Base-by-base conservation (phyloP, 108 stramenopile species). In the Aureococcus anophagefferens region DNA sequence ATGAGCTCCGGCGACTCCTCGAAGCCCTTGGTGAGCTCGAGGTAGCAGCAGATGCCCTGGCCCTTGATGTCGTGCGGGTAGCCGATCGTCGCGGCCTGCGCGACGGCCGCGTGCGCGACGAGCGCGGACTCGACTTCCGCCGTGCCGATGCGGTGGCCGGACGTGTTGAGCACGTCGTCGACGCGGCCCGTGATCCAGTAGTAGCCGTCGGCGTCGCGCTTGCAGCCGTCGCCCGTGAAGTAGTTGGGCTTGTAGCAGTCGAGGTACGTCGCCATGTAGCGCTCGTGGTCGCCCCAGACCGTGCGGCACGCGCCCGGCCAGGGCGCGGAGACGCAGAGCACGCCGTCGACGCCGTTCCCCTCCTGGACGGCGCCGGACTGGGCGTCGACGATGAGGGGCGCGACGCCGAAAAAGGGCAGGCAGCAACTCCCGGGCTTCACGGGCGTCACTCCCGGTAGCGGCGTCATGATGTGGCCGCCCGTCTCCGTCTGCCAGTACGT, bases 401-500 rank as follows among this genome's bases (percentile, higher is more conserved):
- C 93, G 44, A 98, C 91, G 18, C 97, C 97, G 73, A 93, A 97
- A 72, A 89, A 92, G 15, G 96, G 96, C 15, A 93, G 78, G 29
- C 91, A 90, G 69, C 95, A 96, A 30, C 86, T 88, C 35, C 97
- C 97, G 14, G 97, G 95, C 72, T 96, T 97, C 89, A 94, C 91
- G 17, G 94, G 92, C 21, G 93, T 93, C 62, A 93, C 70, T 21
- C 95, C 96, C 17, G 97, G 95, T 30, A 98, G 81, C 65, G 95
- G 95, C 14, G 94, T 91, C 33, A 92, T 82, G 34, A 98, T 80
- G 72, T 96, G 95, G 34, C 96, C 97, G 31, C 97, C 97, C 14
- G 97, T 98, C 78, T 98, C 97, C 29, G 97, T 98, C 85, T 87
- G 80, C 97, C 97, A 98, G 81, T 94, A 98, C n/a, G 97, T 98